These are phyloP conservation scores for Nannizziopsis arthrosporioides DNA, from an alignment of 2,329 filamentous ascomycete species.

Conservation along the genomic window DNA sequence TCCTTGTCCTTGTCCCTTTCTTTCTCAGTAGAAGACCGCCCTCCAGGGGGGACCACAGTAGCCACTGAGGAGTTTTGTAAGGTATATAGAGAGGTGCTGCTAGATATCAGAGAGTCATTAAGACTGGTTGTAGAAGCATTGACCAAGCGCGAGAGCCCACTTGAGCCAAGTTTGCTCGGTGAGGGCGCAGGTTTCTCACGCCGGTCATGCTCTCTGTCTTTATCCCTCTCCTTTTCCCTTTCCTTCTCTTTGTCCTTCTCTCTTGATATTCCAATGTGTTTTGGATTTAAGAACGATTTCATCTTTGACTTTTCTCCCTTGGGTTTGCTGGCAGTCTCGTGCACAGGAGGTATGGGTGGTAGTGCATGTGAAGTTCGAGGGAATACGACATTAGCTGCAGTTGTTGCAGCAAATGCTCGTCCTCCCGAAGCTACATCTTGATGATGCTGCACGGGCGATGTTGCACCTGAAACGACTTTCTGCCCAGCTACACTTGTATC, in stretches of 20 bases:
- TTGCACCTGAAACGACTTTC: conserved; percentile 14
- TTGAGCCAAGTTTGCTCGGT: conserved; percentile 45
- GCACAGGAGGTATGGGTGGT: background rate
- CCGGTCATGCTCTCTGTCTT: conserved; percentile 8
- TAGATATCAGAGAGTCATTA: conserved; percentile 43
- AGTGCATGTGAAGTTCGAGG: conserved; percentile 35
- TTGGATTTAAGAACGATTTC: conserved; percentile 58
- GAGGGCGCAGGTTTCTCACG: conserved; percentile 45
- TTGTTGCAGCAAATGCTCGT: conserved; percentile 45
- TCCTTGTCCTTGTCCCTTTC: conserved; percentile 32
- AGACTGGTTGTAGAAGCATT: conserved; percentile 52
- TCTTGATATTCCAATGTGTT: conserved; percentile 51
- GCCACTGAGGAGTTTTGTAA: conserved; percentile 51
- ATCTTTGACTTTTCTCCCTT: conserved; percentile 53
- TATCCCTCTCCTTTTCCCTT: background rate
- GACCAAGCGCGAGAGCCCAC: conserved; percentile 43
- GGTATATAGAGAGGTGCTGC: conserved; percentile 48
- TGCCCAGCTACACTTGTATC: conserved; percentile 25
- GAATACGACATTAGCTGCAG: conserved; percentile 52
- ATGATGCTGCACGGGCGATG: conserved; percentile 32
- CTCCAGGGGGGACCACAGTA: conserved; percentile 44
- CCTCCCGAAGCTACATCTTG: conserved; percentile 43
- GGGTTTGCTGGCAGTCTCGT: conserved; percentile 30
- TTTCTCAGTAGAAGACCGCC: conserved; percentile 30
- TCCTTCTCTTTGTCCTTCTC: conserved; percentile 43